phyloP scores from a whole-genome alignment of 2,329 filamentous ascomycete species.

The Penicillium carneum region DNA sequence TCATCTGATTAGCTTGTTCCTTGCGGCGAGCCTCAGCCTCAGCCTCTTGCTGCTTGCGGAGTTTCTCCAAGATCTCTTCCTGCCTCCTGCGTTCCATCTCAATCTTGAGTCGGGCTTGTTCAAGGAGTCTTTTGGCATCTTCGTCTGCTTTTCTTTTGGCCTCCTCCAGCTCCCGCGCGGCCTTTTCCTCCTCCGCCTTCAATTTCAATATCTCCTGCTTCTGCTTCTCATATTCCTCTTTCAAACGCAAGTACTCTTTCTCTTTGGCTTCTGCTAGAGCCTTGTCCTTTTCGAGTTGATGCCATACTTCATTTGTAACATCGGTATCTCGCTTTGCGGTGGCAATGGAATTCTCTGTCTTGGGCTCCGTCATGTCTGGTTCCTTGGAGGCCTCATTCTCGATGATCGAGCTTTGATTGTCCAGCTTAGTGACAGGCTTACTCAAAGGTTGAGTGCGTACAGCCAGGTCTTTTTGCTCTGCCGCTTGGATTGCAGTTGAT shows the following conservation, averaged over 20 bases:
- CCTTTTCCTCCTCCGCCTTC: constrained; percentile 8
- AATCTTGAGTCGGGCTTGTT: constrained; percentile 33
- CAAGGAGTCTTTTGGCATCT: constrained; percentile 40
- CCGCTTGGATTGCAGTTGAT: too few species aligned
- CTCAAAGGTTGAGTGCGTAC: not conserved
- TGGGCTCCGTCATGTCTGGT: not conserved
- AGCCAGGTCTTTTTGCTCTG: not conserved
- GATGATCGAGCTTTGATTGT: not conserved
- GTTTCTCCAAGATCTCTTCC: constrained; percentile 51
- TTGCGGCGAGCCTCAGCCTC: constrained; percentile 44
- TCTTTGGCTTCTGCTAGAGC: constrained; percentile 5
- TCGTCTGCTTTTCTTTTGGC: constrained; percentile 18
- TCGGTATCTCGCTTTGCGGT: constrained; percentile 29
- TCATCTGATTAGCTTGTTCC: constrained; percentile 55
- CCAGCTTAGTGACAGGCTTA: not conserved
- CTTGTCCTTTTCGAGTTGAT: constrained; percentile 31
- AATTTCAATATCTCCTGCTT: not conserved
- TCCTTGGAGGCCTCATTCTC: not conserved
- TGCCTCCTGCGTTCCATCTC: constrained; percentile 38
- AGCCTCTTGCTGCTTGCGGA: constrained; percentile 47
- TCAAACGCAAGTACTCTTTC: not conserved
- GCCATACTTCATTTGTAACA: constrained; percentile 38
- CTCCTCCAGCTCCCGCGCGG: constrained; percentile 1
- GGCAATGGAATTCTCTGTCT: not conserved
- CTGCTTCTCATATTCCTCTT: constrained; percentile 3